Conservation (phyloP, 2,329 filamentous ascomycete species). For the Penicillium sp. region DNA sequence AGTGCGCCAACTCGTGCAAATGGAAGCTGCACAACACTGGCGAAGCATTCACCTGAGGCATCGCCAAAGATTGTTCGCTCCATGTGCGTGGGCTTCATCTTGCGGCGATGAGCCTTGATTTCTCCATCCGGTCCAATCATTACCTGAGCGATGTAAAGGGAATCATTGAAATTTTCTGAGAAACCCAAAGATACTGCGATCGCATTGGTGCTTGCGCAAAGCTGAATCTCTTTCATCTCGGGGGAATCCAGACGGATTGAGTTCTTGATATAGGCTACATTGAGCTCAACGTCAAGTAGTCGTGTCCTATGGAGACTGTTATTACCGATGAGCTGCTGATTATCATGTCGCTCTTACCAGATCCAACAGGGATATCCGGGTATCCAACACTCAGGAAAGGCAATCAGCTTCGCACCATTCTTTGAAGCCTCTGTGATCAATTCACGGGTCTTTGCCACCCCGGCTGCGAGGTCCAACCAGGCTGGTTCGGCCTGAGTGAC, state of each 20-base stretch:
- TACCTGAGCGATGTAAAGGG: background rate
- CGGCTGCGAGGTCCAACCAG: conserved; percentile 60
- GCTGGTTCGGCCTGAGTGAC: conserved; percentile 56
- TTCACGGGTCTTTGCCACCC: conserved; percentile 58
- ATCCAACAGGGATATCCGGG: conserved; percentile 57
- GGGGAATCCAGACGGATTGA: conserved; percentile 7
- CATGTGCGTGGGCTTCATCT: conserved; percentile 57
- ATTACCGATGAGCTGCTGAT: background rate
- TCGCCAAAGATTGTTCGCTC: conserved; percentile 55
- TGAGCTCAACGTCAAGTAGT: conserved; percentile 4
- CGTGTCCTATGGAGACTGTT: conserved; percentile 1
- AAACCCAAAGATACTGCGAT: background rate
- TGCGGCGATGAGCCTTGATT: conserved; percentile 25
- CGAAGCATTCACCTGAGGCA: conserved; percentile 39
- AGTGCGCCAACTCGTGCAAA: conserved; percentile 47
- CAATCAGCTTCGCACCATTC: conserved; percentile 56
- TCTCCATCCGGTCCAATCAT: conserved; percentile 9
- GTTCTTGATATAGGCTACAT: conserved; percentile 12
- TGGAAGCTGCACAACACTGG: conserved; percentile 40
- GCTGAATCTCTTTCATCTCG: background rate
- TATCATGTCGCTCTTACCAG: conserved; percentile 28
- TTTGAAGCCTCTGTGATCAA: conserved; percentile 58
- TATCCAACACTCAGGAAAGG: conserved; percentile 58
- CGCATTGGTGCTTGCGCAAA: background rate
- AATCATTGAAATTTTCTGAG: background rate